Conservation (phyloP, 768 basidiomycete genomes). For the Termitomyces sp. region DNA sequence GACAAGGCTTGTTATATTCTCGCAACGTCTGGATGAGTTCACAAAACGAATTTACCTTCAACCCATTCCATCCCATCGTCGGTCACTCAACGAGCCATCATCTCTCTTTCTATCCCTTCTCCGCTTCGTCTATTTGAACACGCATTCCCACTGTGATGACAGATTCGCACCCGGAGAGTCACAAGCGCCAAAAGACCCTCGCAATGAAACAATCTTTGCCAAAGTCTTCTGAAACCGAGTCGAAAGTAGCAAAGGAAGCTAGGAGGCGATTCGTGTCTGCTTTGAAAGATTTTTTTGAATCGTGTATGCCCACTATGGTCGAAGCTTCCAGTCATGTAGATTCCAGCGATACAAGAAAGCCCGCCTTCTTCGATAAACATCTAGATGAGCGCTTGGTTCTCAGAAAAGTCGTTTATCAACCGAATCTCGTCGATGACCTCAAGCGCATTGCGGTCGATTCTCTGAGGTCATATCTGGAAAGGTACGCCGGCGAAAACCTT, state of each 20-base stretch:
- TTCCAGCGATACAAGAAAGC: not conserved
- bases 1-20: not conserved
- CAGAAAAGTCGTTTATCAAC: not conserved
- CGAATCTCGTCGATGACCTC: not conserved
- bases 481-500: not conserved
- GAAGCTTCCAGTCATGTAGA: not conserved
- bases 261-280: not conserved
- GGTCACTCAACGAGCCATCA: not conserved
- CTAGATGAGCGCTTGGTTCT: slow-evolving; percentile 5
- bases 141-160: too few relatives aligned
- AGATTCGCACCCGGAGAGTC: not conserved
- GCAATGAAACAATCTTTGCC: not conserved
- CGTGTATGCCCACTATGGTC: not conserved
- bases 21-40: not conserved
- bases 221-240: not conserved
- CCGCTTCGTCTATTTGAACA: too few relatives aligned
- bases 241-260: not conserved
- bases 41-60: not conserved
- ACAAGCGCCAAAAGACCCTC: not conserved
- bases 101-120: not conserved
- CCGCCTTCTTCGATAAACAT: slow-evolving; percentile 5
- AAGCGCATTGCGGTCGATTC: not conserved
- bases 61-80: not conserved
- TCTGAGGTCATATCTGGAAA: not conserved
- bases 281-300: not conserved